Evolutionary conservation across 306 rosid species (phyloP), one percentile per base, ranked within the genome.

Genomic region (Potentilla sterilis): DNA sequence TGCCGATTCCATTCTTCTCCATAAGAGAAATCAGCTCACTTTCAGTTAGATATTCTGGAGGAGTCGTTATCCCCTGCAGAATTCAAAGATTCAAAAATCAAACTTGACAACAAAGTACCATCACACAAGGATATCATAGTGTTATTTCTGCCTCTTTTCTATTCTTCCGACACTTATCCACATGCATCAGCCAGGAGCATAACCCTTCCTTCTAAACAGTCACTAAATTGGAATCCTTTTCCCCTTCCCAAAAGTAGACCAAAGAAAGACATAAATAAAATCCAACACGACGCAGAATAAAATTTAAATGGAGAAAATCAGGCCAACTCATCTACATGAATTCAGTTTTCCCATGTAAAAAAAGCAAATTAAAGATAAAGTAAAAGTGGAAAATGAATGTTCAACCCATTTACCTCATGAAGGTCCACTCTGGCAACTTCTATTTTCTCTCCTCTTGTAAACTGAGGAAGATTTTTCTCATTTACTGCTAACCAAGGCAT

Each of bases 1-100:
- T 94, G 72, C 98, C 98, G 55, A 94, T 90, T 77, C 96, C 98
- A 83, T 94, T 69, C 83, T 94, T 94, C 87, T 94, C 98, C 98
- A 94, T 94, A 62, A 92, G 89, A 75, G 97, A 92, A 77, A 94
- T 94, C 84, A 94, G 89, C 76, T 94, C 98, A 85, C 97, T 94
- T 81, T 94, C 98, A 55, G 87, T 94, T 69, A 92, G 92, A 87
- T 81, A 92, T 79, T 94, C 98, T 8, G 98, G 97, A 84, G 98
- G 88, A 13, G 84, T 32, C 48, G 98, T 94, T 59, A 61, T 87
- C 75, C 98, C 96, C 98, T 94, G 90, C 67, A 71, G 72, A 88
- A 77, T 24, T 70, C 72, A 80, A 43, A 75, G 54, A 59, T 59
- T 59, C 75, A 81, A 76, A 54, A 61, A 28, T 28, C 28, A 28